Evolutionary conservation across 345 rosid species (phyloP).

Genomic region (Corchorus olitorius): DNA sequence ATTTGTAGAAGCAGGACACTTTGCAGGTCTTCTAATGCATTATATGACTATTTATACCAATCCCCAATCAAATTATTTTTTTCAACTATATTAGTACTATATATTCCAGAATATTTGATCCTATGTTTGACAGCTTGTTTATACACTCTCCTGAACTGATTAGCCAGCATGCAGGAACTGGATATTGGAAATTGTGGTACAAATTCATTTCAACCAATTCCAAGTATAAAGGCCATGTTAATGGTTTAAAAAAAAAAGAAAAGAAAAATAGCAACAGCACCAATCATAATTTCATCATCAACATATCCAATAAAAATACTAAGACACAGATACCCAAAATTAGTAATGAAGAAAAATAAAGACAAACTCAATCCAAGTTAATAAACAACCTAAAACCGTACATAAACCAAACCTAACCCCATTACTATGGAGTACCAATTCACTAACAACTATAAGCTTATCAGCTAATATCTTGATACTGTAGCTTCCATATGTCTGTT

Average conservation of each 20-base stretch:
- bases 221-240: neutral
- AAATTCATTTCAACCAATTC: neutral
- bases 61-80: neutral
- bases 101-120: neutral
- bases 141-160: neutral
- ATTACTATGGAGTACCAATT: neutral
- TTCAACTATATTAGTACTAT: too few species aligned
- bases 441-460: neutral
- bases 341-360: neutral
- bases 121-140: neutral
- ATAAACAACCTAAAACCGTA: neutral
- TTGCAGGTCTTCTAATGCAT: constrained; percentile 3
- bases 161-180: neutral
- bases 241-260: neutral
- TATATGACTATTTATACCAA: neutral
- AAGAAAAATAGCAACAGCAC: neutral
- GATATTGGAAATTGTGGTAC: neutral
- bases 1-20: neutral
- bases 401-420: neutral
- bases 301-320: neutral
- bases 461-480: neutral
- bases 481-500: neutral
- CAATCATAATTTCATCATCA: neutral
- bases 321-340: neutral
- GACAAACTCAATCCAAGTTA: neutral